Evolutionary conservation across 192 early-diverging fungal species (phyloP).

Genomic region (Coemansia sp.): DNA sequence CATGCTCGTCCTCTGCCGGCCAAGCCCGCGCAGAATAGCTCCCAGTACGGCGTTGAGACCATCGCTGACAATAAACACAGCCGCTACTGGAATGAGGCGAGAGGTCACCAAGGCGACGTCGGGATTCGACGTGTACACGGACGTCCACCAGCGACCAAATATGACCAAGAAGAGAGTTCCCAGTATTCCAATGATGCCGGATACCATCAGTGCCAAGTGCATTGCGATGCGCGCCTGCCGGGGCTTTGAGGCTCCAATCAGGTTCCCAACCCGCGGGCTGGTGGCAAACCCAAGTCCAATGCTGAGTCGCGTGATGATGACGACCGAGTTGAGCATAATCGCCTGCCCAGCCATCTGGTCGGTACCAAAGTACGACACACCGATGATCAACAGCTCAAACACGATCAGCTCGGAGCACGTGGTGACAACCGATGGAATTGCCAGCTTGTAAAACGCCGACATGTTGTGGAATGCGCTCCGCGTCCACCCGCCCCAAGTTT

Average conservation of each 20-base stretch:
- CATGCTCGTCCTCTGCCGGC: conserved; percentile 55
- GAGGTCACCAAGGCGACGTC: conserved; percentile 68
- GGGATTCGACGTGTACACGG: conserved; percentile 65
- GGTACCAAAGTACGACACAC: conserved; percentile 58
- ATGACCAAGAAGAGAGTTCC: background rate
- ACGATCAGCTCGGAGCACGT: conserved; percentile 66
- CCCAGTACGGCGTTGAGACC: conserved; percentile 60
- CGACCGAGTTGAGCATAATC: conserved; percentile 57
- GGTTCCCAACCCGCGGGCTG: conserved; percentile 57
- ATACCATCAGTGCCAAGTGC: conserved; percentile 17
- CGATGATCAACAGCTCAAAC: conserved; percentile 46
- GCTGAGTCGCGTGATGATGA: conserved; percentile 52
- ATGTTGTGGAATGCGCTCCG: conserved; percentile 33
- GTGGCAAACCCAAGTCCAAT: conserved; percentile 57
- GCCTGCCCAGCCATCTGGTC: conserved; percentile 58
- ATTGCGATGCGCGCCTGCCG: conserved; percentile 16
- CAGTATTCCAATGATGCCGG: conserved; percentile 8
- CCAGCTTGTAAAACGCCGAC: conserved; percentile 60
- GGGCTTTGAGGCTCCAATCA: conserved; percentile 44
- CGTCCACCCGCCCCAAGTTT: conserved; percentile 74
- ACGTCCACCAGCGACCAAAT: conserved; percentile 46
- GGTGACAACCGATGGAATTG: conserved; percentile 73
- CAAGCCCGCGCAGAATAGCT: conserved; percentile 56
- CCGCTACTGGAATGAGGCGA: conserved; percentile 66
- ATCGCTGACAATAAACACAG: conserved; percentile 64